Base-by-base conservation (phyloP, 2,329 filamentous ascomycete genomes). In the Sclerotinia sclerotiorum region DNA sequence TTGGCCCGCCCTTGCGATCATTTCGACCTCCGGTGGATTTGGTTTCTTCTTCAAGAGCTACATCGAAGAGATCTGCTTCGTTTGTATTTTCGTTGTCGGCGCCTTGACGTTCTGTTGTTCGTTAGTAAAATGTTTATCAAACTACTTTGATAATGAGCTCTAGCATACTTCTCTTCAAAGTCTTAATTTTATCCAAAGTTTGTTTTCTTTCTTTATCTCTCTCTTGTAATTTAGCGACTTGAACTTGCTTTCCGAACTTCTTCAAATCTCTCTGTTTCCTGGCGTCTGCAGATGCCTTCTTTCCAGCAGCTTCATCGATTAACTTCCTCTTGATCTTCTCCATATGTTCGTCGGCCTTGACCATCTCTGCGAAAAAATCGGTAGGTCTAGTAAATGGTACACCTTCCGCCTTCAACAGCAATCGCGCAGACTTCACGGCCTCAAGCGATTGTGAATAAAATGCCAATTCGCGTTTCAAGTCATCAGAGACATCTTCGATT, bases 341-440 rank as follows among this genome's bases (percentile, higher is more conserved):
- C 95, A 99, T 99, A 80, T 97, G 95, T 76, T 96, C 94, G 78
- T 99, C 95, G 76, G 90, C 92, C 87, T 98, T 98, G 76, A 97
- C 90, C 94, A 98, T 99, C 84, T 99, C 95, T 56, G 95, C 95
- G 76, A 99, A 99, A 82, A 97, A 99, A 81, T 99, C 95, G 68
- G 87, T 89, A 4, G 95, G 95, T 13, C 95, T 87, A 39, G 92
- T 90, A 81, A 99, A 99, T 8, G 91, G 87, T 0, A 94, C 85
- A 11, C 90, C 90, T 79, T 97, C 94, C 72, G 90, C 89, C 77
- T 91, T 90, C 32, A 99, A 84, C 70, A 89, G 82, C n/a, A 82
- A 79, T 68, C 94, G 90, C 2, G 88, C 95, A 70, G 87, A 82
- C 72, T 89, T 87, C 5, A 90, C 93, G 1, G 93, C 93, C 48